A percentile compares a stretch with the other conserved stretches of the same genome.
Evolutionary conservation across 805 yeast species (phyloP).

Genomic region (Myxozyma monticola): DNA sequence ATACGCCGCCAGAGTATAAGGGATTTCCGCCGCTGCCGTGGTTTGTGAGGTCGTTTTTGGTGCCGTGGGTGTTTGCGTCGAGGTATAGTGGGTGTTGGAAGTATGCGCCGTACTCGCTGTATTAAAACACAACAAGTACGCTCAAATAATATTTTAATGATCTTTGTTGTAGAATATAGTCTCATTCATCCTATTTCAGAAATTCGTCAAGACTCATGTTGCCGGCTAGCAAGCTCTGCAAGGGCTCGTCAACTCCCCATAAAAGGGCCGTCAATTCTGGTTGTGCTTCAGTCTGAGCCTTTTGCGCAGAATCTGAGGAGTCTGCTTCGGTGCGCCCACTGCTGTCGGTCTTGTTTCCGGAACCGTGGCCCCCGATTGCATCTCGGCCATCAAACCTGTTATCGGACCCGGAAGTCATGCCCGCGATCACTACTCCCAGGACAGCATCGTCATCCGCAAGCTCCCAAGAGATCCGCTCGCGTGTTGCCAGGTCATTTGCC

Average conservation of each 20-base stretch:
- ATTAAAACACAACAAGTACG: too few species aligned
- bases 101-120: conserved; percentile 12
- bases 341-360: neutral
- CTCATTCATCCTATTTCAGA: too few species aligned
- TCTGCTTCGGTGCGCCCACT: neutral
- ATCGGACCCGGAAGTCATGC: conserved; percentile 22
- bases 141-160: too few species aligned
- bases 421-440: conserved; percentile 33
- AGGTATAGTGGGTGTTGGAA: conserved; percentile 16
- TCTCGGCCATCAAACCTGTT: neutral
- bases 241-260: conserved; percentile 9
- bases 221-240: conserved; percentile 25
- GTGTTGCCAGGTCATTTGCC: conserved; percentile 31
- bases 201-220: conserved; percentile 34
- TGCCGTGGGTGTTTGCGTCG: conserved; percentile 12
- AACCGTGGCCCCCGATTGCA: neutral
- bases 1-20: conserved; percentile 15
- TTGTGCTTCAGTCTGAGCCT: neutral
- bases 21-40: conserved; percentile 14
- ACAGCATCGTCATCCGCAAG: conserved; percentile 24
- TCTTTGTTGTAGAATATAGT: too few species aligned
- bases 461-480: conserved; percentile 31
- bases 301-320: neutral
- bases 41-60: conserved; percentile 9
- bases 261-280: neutral